Base-by-base conservation (phyloP, 106 monocot genomes). In the Phalaenopsis equestris region DNA sequence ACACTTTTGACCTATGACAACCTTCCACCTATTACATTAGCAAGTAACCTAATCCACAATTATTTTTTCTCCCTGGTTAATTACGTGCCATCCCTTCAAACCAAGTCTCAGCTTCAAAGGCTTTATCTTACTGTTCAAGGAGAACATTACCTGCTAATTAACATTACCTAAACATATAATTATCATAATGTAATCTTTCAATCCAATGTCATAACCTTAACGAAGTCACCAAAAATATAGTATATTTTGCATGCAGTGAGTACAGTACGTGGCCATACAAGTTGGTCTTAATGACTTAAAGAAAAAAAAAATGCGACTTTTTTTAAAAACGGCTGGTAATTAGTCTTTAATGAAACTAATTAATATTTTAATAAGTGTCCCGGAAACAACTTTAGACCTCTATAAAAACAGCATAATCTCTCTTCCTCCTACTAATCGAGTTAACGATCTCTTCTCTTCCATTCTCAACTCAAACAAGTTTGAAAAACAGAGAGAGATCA, bases 371-470 rank as follows among this genome's bases (percentile, higher is more conserved):
- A 70, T 38, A 70, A 70, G 73, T 42, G 17, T 0, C 11, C 11
- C 16, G 21, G 61, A 61, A 37, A n/a, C 70, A 30, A 3, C 39
- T 17, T 74, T 19, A 19, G 18, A 74, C 42, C 74, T n/a, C 74
- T 74, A 74, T 74, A 74, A 74, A 74, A 43, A 45, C 74, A 74
- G n/a, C 45, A 19, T 70, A 70, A 70, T 39, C 38, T 74, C 72
- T 17, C 39, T 39, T 72, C 72, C 72, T 14, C 38, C 5, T 12
- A 72, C 72, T 14, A 72, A 72, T 72, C 64, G 8, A 21, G 24
- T 65, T 65, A 65, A 24, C 61, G 19, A 61, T 61, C 64, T 23
- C 64, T 23, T 24, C 21, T 65, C 64, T 24, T 1, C 64, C 14
- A 5, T 61, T 61, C 61, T 65, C 21, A 65, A 24, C 24, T 23